Conservation (phyloP, 1,284 basidiomycete species). For the Ganoderma sinense region DNA sequence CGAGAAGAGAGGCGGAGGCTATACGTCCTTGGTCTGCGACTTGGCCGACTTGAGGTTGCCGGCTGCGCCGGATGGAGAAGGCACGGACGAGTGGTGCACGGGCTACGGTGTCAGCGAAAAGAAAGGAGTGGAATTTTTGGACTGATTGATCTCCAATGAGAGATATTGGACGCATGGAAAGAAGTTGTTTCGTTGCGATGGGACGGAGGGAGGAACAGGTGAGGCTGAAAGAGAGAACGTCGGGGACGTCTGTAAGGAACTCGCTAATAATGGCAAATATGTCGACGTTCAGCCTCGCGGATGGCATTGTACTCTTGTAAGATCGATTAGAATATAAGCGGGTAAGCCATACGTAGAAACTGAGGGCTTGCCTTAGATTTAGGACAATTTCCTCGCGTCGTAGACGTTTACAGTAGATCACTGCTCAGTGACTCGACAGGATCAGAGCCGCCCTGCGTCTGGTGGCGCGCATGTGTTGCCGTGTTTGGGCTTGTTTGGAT, state of each 20-base stretch:
- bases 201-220: background rate
- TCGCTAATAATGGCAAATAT: background rate
- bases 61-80: background rate
- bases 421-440: no score
- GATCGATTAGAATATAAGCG: background rate
- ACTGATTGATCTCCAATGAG: background rate
- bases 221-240: background rate
- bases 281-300: background rate
- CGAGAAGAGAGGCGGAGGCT: background rate
- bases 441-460: no score
- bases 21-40: background rate
- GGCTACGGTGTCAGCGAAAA: background rate
- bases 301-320: background rate
- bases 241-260: background rate
- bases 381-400: background rate
- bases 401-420: no score
- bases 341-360: background rate
- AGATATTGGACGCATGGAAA: background rate
- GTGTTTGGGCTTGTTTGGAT: no score
- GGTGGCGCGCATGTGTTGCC: no score
- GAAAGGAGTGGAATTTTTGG: background rate
- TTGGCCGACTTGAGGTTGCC: background rate
- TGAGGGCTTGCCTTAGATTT: background rate
- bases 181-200: background rate
- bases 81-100: background rate